Evolutionary conservation across 768 basidiomycete genomes (phyloP), one percentile per base, ranked within the genome.

Genomic region (Termitomyces sp.): DNA sequence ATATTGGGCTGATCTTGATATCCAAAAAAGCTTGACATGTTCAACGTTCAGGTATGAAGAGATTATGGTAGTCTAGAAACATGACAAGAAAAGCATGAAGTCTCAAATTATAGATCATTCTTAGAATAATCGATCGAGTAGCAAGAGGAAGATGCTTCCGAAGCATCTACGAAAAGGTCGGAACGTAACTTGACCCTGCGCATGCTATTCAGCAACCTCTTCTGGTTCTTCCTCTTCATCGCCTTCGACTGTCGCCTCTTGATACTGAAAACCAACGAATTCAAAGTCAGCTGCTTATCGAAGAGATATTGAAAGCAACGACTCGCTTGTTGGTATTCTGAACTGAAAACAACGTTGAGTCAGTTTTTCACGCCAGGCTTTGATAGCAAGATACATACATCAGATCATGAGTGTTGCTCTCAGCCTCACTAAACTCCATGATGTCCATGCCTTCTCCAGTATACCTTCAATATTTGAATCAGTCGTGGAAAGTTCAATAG

Each of bases 401-500:
- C 49, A 94, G 70, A 73, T 94, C 92, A 3, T 78, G 80, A 2
- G 82, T 75, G 68, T 93, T 92, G 67, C 88, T 92, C 74, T 93
- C 91, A 0, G 92, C 92, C 70, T 94, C 92, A 0, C 88, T 81
- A 71, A 94, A 92, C 72, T 94, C 82, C 86, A 87, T 81, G 18
- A 80, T 68, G 68, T 94, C 94, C 94, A 95, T 94, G 44, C 93
- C 93, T 70, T 95, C 93, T 13, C 84, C 88, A 9, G 85, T 89
- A 69, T 93, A 94, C 79, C 77, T 79, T 51, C n/a, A 16, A 53
- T 30, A 58, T 6, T 4, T 16, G 9, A 53, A 24, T 26, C 38
- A 51, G 40, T n/a, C 47, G 38, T 10, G 16, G 12, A 38, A 33
- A 36, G 20, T 1, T 47, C 6, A 12, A 51, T 42, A 38, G 22